phyloP scores from a whole-genome alignment of 2,329 filamentous ascomycete species.

The Polychaeton citri region DNA sequence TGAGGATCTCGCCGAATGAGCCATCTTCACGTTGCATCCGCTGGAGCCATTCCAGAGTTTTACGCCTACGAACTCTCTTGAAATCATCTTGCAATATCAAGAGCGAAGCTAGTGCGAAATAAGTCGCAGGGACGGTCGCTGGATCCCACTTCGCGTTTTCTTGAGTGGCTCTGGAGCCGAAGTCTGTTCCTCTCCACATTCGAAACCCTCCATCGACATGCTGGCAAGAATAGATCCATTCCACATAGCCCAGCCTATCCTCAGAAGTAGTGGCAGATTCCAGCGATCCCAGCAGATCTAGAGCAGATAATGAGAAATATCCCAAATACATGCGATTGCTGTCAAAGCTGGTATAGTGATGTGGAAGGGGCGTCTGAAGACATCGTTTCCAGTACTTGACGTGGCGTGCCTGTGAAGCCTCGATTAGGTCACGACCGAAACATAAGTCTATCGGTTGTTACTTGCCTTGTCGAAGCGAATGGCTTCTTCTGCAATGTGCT shows the following conservation, averaged over 20 bases:
- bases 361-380: conserved; percentile 65
- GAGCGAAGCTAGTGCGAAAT: conserved; percentile 70
- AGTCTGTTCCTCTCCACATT: conserved; percentile 60
- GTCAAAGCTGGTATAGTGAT: conserved; percentile 76
- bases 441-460: no score
- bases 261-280: conserved; percentile 38
- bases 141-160: conserved; percentile 51
- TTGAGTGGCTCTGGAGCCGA: conserved; percentile 34
- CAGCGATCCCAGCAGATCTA: conserved; percentile 63
- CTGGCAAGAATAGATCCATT: conserved; percentile 80
- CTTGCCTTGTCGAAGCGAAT: not conserved
- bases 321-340: conserved; percentile 80
- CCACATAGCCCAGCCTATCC: conserved; percentile 43
- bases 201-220: conserved; percentile 79
- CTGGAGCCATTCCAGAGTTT: conserved; percentile 61
- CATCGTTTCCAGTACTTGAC: conserved; percentile 89
- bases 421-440: no score
- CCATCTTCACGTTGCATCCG: conserved; percentile 69
- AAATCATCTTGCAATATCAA: conserved; percentile 50
- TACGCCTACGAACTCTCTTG: conserved; percentile 49
- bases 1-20: conserved; percentile 76
- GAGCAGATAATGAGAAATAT: conserved; percentile 75
- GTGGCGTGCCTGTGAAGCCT: conserved; percentile 43
- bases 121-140: conserved; percentile 78
- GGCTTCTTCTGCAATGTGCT: not conserved